Percentiles rank a stretch among this genome's conserved stretches.
phyloP scores from a whole-genome alignment of 108 stramenopile genomes.

The Fistulifera solaris region DNA sequence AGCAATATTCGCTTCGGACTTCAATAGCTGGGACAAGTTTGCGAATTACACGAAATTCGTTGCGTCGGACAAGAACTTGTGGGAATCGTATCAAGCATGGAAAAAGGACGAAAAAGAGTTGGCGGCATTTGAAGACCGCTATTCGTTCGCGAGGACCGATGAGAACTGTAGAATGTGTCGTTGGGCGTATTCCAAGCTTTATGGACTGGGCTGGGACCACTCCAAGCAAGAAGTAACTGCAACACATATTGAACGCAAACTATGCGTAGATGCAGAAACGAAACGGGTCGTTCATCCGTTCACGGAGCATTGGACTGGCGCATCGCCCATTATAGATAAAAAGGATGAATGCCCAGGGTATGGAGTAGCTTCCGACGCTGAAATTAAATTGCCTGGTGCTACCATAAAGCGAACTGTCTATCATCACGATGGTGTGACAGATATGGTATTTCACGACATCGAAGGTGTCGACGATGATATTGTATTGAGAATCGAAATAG shows the following conservation, averaged over 20 bases:
- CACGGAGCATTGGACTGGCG: conserved; percentile 27
- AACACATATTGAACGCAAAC: conserved; percentile 21
- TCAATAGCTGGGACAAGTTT: conserved; percentile 26
- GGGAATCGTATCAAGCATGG: conserved; percentile 65
- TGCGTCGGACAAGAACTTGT: conserved; percentile 31
- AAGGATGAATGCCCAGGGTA: conserved; percentile 2
- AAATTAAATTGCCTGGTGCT: conserved; percentile 7
- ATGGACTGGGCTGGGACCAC: conserved; percentile 65
- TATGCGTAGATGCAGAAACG: conserved; percentile 24
- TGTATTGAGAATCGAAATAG: conserved; percentile 20
- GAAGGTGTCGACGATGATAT: conserved; percentile 6
- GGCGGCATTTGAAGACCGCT: conserved; percentile 25
- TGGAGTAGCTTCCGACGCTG: conserved; percentile 2
- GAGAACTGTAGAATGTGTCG: conserved; percentile 49
- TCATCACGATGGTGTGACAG: conserved; percentile 37
- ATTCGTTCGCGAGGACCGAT: conserved; percentile 26
- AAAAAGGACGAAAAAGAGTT: conserved; percentile 27
- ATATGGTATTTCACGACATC: conserved; percentile 16
- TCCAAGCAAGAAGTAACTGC: conserved; percentile 30
- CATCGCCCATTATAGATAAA: not conserved
- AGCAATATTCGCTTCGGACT: conserved; percentile 33
- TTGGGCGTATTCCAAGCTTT: conserved; percentile 57
- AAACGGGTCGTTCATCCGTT: conserved; percentile 30
- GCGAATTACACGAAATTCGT: conserved; percentile 33
- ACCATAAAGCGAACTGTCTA: conserved; percentile 15